Base-by-base conservation (phyloP, 116 monocot species). In the Cymodocea nodosa region DNA sequence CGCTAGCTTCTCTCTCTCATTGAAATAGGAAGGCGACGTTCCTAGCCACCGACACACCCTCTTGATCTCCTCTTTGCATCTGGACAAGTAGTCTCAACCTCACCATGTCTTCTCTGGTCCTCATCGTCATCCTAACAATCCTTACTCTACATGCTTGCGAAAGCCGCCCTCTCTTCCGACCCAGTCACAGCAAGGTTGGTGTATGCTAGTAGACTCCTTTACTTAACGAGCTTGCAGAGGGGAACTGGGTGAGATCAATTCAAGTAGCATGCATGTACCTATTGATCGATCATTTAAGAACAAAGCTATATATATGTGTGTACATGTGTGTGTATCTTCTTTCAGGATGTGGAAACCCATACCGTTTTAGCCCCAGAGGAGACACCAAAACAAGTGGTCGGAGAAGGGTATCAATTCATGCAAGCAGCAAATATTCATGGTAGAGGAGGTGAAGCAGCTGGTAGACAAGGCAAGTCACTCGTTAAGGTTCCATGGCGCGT, bases 121-220 rank as follows among this genome's bases (percentile, higher is more conserved):
- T 49, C 64, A 4, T 50, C 7, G 23, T 64, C 48, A 8, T 64
- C 49, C 44, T 64, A 3, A 30, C 30, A 18, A 19, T n/a, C 24
- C 50, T 64, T 50, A 19, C 64, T 20, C 15, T 64, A 16, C 20
- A 19, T 50, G 6, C 64, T 19, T 64, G 64, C 64, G 50, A 64
- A 44, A 15, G 64, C 11, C 50, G 64, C 64, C 64, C 20, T 49
- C 64, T 64, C 19, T 19, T 17, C 4, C 5, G 62, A 36, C 4
- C 22, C 2, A 48, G 24, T 50, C 44, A 44, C 44, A 50, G 64
- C 49, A 64, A 64, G 64, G 64, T 64, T 64, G 64, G 64, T 64
- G 40, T 18, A 18, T 14, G 17, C 6, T 15, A 7, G 2, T 30
- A 30, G 30, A 3, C 30, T 30, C 30, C 44, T 44, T 44, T 44